These are phyloP conservation scores for Zanthoxylum bungeanum DNA, from an alignment of 345 rosid genomes.

Conservation along the genomic window DNA sequence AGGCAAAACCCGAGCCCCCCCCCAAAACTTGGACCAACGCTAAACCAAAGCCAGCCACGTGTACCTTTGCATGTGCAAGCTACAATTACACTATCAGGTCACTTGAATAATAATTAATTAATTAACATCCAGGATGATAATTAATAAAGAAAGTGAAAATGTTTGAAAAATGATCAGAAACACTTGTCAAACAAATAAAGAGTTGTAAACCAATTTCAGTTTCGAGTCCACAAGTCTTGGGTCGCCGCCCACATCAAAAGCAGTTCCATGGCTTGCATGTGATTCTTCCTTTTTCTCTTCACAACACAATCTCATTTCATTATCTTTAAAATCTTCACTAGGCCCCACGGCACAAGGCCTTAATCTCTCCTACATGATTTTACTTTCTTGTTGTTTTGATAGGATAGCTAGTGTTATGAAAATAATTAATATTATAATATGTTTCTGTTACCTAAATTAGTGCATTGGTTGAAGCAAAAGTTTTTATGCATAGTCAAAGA, in stretches of 20 bases:
- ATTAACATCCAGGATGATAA: no score
- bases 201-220: neutral
- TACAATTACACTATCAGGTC: neutral
- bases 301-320: neutral
- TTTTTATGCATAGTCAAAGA: slow-evolving; percentile 3
- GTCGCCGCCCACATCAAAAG: slow-evolving; percentile 26
- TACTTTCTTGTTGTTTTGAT: neutral
- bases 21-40: neutral
- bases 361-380: neutral
- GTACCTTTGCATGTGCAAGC: slow-evolving; percentile 6
- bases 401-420: no score
- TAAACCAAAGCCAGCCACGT: neutral
- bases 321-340: neutral
- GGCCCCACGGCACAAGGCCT: slow-evolving; percentile 8
- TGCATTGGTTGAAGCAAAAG: slow-evolving; percentile 17
- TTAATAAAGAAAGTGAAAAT: neutral
- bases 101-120: neutral
- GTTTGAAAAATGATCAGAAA: neutral
- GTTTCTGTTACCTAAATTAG: no score
- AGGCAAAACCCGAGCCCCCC: neutral
- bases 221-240: neutral
- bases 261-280: slow-evolving; percentile 32
- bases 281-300: slow-evolving; percentile 11
- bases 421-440: no score
- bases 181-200: slow-evolving; percentile 10